Evolutionary conservation across 768 basidiomycete species (phyloP), one percentile per base, ranked within the genome.

Genomic region (Trametes gibbosa): DNA sequence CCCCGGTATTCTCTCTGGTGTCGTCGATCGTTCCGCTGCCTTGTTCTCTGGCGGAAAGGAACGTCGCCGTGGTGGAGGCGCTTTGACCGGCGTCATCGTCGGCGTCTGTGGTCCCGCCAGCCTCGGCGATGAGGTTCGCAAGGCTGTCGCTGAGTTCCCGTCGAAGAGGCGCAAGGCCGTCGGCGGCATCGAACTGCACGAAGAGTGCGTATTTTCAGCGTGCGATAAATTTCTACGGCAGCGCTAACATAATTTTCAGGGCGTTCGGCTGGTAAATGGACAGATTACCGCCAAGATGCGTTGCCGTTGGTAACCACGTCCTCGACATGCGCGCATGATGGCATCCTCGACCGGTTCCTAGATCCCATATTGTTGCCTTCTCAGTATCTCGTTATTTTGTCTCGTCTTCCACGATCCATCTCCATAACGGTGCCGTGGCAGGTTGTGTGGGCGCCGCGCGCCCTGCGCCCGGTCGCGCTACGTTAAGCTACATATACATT

Each of bases 21-120:
- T 69, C 32, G 65, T 70, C 35, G 65, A 69, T 34, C 65, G 65
- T 41, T 62, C 69, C 42, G 67, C 53, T 39, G 56, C 53, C 34
- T 53, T 46, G 50, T 64, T 60, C 63, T 61, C 60, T 29, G 63
- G 68, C 19, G 53, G 55, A 43, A 39, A 41, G 35, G 61, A 59
- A 53, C 53, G 52, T 45, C 14, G 53, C 25, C 43, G 42, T 35
- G 45, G 52, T n/a, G 48, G 42, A 16, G 59, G 63, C 25, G 54
- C 42, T 25, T 55, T 65, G 23, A 59, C 61, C 12, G 78, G 78
- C 29, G 68, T 80, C 16, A 61, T 80, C 27, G 71, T 80, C 5
- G 77, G 76, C 12, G 74, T 76, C 49, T 79, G 79, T 62, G 78
- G 78, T 0, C 79, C 78, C 0, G 63, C 67, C 8, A 63, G 69